A percentile compares a stretch with the other conserved stretches of the same genome.
Evolutionary conservation across 129 eudicot species (phyloP).

Genomic region (Gnaphalium uliginosum): DNA sequence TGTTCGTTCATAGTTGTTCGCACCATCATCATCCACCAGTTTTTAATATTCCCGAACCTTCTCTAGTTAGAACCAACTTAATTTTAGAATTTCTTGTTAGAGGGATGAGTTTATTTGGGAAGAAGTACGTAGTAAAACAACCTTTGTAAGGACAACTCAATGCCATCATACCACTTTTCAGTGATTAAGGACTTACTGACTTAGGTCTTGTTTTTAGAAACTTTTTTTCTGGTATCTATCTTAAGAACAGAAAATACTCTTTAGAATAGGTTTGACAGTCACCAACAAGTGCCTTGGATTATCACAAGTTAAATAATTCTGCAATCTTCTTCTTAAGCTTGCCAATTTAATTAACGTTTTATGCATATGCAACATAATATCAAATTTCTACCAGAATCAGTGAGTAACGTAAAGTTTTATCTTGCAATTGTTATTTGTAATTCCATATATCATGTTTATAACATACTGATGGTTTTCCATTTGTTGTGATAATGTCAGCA

Average conservation of each 20-base stretch:
- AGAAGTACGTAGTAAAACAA: neutral
- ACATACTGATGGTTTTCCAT: slow-evolving; percentile 7
- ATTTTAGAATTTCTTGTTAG: neutral
- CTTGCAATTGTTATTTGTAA: neutral
- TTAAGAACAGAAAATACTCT: neutral
- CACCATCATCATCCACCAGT: neutral
- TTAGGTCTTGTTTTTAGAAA: neutral
- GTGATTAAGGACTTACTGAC: neutral
- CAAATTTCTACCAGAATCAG: neutral
- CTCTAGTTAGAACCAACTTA: neutral
- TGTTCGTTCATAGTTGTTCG: neutral
- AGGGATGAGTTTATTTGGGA: slow-evolving; percentile 19
- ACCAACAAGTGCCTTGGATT: slow-evolving; percentile 1
- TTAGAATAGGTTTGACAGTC: neutral
- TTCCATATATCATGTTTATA: neutral
- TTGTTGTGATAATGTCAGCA: slow-evolving; percentile 49
- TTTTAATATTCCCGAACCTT: neutral
- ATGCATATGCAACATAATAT: neutral
- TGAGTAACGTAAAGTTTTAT: neutral
- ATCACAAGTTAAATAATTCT: neutral
- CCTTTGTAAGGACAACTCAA: slow-evolving; percentile 10
- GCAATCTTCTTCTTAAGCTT: neutral
- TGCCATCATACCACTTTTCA: slow-evolving; percentile 11
- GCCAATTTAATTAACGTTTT: neutral
- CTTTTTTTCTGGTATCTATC: neutral